A percentile compares a stretch with the other conserved stretches of the same genome.
These are phyloP conservation scores for Nitzschia inconspicua DNA, from an alignment of 108 stramenopile species.

Conservation along the genomic window DNA sequence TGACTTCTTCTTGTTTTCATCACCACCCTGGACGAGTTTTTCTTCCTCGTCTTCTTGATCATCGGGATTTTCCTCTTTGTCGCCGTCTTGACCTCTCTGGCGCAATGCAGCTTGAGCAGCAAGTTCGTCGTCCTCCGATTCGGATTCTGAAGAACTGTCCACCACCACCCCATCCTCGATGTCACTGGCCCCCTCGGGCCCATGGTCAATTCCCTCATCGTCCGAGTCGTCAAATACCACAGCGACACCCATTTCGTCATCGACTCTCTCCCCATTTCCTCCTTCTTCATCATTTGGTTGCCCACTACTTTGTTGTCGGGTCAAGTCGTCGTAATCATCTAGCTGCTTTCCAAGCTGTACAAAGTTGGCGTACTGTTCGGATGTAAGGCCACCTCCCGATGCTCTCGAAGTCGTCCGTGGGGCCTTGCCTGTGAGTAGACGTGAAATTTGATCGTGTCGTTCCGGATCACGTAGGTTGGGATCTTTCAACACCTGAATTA, in stretches of 20 bases:
- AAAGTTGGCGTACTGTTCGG: constrained; percentile 72
- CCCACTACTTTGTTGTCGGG: constrained; percentile 16
- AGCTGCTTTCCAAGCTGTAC: constrained; percentile 85
- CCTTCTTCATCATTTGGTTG: constrained; percentile 23
- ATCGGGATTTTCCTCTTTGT: constrained; percentile 4
- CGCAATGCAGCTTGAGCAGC: constrained; percentile 14
- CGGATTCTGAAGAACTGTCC: constrained; percentile 68
- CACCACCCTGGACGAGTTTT: constrained; percentile 34
- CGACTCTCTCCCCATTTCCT: constrained; percentile 51
- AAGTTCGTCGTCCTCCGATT: constrained; percentile 73
- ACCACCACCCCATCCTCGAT: constrained; percentile 81
- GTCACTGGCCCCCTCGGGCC: constrained; percentile 69
- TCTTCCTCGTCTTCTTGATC: constrained; percentile 65
- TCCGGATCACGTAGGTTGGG: constrained; percentile 70
- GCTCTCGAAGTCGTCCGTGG: constrained; percentile 6
- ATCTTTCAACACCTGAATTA: constrained; percentile 84
- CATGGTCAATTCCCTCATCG: constrained; percentile 75
- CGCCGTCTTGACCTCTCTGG: constrained; percentile 33
- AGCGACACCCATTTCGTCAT: constrained; percentile 97
- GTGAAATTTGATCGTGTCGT: constrained; percentile 70
- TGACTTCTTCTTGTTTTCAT: constrained; percentile 41
- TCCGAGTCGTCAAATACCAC: constrained; percentile 96
- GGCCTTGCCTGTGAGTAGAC: constrained; percentile 69
- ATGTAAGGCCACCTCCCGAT: constrained; percentile 31
- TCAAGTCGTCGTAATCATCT: constrained; percentile 76